Conservation (phyloP, 2,329 filamentous ascomycete genomes). For the Sphaerostilbella broomeana region DNA sequence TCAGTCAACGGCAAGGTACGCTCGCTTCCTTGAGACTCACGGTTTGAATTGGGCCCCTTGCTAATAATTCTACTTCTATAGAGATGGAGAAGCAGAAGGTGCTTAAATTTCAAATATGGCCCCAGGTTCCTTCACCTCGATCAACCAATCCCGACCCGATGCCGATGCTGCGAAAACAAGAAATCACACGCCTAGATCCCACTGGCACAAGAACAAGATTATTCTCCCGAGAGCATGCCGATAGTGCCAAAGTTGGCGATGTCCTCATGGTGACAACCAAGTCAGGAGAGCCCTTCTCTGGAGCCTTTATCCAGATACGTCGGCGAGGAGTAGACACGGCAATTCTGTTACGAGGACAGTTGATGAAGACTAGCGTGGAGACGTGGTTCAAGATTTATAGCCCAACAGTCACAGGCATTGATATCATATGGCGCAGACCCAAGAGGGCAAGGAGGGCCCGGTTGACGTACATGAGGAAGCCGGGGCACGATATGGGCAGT, state of each 20-base stretch:
- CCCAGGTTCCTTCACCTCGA: conserved; percentile 49
- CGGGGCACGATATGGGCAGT: conserved; percentile 79
- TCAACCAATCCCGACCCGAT: conserved; percentile 61
- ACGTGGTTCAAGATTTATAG: conserved; percentile 97
- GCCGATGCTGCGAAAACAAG: conserved; percentile 56
- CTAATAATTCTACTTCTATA: conserved; percentile 18
- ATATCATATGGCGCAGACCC: conserved; percentile 79
- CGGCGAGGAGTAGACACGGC: conserved; percentile 83
- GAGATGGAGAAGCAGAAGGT: conserved; percentile 30
- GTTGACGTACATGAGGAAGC: conserved; percentile 84
- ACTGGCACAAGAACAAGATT: conserved; percentile 74
- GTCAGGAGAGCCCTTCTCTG: conserved; percentile 77
- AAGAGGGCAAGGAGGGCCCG: conserved; percentile 83
- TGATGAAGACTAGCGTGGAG: conserved; percentile 84
- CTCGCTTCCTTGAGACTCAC: not conserved
- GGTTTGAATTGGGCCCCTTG: not conserved
- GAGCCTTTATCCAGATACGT: conserved; percentile 81
- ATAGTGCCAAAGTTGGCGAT: conserved; percentile 78
- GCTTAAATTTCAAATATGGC: conserved; percentile 45
- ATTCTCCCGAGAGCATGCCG: conserved; percentile 70
- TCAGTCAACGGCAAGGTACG: conserved; percentile 32
- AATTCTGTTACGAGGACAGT: conserved; percentile 75
- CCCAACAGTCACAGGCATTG: conserved; percentile 81
- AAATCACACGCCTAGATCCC: conserved; percentile 73
- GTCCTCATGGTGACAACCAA: conserved; percentile 84